Conservation (phyloP, 345 rosid genomes). For the Eucalyptus dawsonii region DNA sequence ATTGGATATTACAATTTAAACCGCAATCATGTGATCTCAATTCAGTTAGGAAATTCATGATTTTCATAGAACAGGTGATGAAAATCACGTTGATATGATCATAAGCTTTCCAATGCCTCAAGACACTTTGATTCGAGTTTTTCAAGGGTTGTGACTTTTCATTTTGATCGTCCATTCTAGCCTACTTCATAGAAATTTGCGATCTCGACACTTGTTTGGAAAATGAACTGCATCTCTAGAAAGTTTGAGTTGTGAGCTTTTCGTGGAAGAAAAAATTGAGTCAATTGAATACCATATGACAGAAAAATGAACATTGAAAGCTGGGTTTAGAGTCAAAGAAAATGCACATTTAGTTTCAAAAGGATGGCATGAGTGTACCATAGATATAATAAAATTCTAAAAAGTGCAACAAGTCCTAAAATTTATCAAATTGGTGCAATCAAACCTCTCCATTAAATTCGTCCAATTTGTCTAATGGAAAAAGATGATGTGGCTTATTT, state of each 20-base stretch:
- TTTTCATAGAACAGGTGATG: background rate
- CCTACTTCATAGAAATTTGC: background rate
- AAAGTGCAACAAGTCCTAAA: background rate
- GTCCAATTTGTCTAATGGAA: background rate
- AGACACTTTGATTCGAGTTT: background rate
- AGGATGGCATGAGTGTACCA: background rate
- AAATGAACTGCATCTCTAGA: background rate
- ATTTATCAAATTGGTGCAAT: background rate
- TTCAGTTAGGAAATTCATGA: background rate
- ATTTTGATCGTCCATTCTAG: background rate
- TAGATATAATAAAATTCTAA: background rate
- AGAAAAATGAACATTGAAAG: background rate
- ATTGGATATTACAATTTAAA: background rate
- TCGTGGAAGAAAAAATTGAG: rapidly evolving
- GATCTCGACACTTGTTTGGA: background rate
- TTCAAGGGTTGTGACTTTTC: background rate
- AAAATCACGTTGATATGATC: background rate
- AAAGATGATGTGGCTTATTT: background rate
- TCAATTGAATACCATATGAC: background rate
- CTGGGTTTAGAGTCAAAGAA: background rate
- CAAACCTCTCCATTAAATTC: background rate
- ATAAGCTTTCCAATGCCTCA: rapidly evolving
- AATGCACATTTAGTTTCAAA: background rate
- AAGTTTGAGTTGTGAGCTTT: background rate
- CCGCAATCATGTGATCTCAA: background rate